These are phyloP conservation scores for Sphagnum tenellum DNA, from an alignment of 225 moss, liverwort and hornwort species.

Conservation along the genomic window DNA sequence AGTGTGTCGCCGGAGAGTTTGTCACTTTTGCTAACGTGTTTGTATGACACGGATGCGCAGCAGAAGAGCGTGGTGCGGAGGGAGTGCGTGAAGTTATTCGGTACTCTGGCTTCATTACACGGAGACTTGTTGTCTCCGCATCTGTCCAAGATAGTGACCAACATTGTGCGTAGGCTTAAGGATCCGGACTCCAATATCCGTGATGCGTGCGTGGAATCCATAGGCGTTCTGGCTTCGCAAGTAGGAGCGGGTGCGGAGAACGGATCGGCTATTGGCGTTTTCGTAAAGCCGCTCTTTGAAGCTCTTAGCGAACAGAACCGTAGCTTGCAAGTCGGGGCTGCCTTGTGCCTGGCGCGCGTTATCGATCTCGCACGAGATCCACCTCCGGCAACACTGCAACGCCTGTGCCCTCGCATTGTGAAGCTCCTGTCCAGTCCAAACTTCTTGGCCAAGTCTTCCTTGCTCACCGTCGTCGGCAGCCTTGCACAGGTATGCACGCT, in stretches of 20 bases:
- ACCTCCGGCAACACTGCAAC: constrained; percentile 36
- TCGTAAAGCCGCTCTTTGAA: constrained; percentile 69
- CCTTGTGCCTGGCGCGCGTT: constrained; percentile 66
- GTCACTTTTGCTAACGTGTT: constrained; percentile 57
- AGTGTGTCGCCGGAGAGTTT: constrained; percentile 54
- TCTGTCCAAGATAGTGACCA: constrained; percentile 67
- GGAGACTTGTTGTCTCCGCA: constrained; percentile 59
- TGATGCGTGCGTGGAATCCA: constrained; percentile 74
- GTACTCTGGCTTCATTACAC: constrained; percentile 52
- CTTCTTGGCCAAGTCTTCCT: constrained; percentile 75
- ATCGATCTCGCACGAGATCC: constrained; percentile 50
- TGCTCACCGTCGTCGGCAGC: constrained; percentile 44
- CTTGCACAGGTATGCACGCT: constrained; percentile 44
- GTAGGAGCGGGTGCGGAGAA: constrained; percentile 25
- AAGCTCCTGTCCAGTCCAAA: constrained; percentile 68
- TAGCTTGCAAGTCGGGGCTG: constrained; percentile 66
- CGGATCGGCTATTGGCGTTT: constrained; percentile 29
- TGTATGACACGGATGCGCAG: constrained; percentile 84
- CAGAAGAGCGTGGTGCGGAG: constrained; percentile 69
- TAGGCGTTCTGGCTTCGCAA: constrained; percentile 56
- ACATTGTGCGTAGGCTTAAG: constrained; percentile 76
- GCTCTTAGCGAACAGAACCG: constrained; percentile 68
- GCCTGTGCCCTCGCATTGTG: constrained; percentile 52
- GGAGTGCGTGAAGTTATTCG: constrained; percentile 67
- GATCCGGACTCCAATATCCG: constrained; percentile 76